A percentile compares a stretch with the other conserved stretches of the same genome.
phyloP scores from a whole-genome alignment of 257 asterid species.

The Fraxinus americana region DNA sequence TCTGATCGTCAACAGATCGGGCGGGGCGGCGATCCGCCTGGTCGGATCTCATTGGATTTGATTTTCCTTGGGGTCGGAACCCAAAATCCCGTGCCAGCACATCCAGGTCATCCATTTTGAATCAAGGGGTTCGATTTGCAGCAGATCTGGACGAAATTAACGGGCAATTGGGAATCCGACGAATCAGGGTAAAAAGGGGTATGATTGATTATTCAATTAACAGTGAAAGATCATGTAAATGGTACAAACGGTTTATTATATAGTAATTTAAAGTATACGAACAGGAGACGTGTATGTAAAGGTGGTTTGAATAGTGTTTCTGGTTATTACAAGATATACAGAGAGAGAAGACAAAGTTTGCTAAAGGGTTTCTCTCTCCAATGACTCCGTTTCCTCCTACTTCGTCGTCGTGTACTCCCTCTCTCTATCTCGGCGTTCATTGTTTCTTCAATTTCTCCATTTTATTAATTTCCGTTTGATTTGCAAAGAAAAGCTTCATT shows the following conservation, averaged over 20 bases:
- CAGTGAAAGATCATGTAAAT: slow-evolving; percentile 21
- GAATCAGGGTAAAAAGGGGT: slow-evolving; percentile 44
- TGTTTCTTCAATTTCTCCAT: not conserved
- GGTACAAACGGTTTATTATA: slow-evolving; percentile 21
- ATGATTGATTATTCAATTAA: slow-evolving; percentile 16
- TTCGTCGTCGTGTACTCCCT: slow-evolving; percentile 27
- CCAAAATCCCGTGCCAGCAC: slow-evolving; percentile 76
- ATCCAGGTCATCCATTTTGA: slow-evolving; percentile 86
- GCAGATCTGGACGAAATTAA: slow-evolving; percentile 43
- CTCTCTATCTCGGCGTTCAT: slow-evolving; percentile 14
- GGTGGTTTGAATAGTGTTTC: slow-evolving; percentile 13
- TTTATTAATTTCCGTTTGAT: not conserved
- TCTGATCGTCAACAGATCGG: slow-evolving; percentile 50
- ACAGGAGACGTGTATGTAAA: slow-evolving; percentile 22
- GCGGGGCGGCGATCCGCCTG: slow-evolving; percentile 59
- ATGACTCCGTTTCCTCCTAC: slow-evolving; percentile 30
- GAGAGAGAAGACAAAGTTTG: slow-evolving; percentile 31
- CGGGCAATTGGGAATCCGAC: slow-evolving; percentile 22
- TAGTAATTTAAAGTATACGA: slow-evolving; percentile 23
- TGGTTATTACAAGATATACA: slow-evolving; percentile 21
- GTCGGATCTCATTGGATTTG: slow-evolving; percentile 92
- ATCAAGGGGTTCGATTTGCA: slow-evolving; percentile 27
- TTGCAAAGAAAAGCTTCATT: not conserved
- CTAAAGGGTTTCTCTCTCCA: slow-evolving; percentile 50
- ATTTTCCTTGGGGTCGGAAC: slow-evolving; percentile 69